Evolutionary conservation across 2,329 filamentous ascomycete genomes (phyloP).

Genomic region (Cytospora leucostoma): DNA sequence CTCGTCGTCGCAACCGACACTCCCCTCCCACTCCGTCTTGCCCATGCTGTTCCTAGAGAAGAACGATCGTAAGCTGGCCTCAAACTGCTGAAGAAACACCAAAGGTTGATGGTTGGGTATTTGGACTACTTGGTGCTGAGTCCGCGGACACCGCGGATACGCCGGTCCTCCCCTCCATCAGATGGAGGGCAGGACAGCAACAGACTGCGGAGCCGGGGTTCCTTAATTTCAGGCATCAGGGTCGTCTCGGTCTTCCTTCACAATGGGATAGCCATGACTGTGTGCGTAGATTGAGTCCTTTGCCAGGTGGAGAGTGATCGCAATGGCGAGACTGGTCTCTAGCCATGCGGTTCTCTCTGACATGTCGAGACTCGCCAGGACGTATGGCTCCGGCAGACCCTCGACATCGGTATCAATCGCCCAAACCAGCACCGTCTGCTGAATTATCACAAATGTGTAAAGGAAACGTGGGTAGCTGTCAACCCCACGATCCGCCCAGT

Average conservation of each 20-base stretch:
- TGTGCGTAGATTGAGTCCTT: slow-evolving; percentile 32
- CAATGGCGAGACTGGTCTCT: slow-evolving; percentile 35
- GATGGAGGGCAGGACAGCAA: no score
- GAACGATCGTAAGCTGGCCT: no score
- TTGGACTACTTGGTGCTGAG: no score
- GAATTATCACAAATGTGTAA: slow-evolving; percentile 49
- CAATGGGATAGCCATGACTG: slow-evolving; percentile 19
- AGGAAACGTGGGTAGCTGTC: slow-evolving; percentile 35
- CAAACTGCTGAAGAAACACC: no score
- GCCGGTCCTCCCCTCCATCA: background rate
- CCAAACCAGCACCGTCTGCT: slow-evolving; percentile 49
- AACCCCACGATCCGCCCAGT: slow-evolving; percentile 19
- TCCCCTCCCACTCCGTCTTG: no score
- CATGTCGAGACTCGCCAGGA: slow-evolving; percentile 37
- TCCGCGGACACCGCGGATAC: background rate
- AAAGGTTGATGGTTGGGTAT: no score
- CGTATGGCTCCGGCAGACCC: slow-evolving; percentile 24
- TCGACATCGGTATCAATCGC: slow-evolving; percentile 45
- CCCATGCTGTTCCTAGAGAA: no score
- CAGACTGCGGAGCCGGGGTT: no score
- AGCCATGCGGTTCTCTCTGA: slow-evolving; percentile 39
- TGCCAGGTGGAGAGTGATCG: slow-evolving; percentile 40
- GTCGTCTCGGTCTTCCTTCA: slow-evolving; percentile 28
- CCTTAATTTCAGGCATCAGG: slow-evolving; percentile 30
- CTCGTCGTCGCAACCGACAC: no score